Percentiles rank a stretch among this genome's conserved stretches.
Evolutionary conservation across 768 basidiomycete species (phyloP).

Genomic region (Russula sp.): DNA sequence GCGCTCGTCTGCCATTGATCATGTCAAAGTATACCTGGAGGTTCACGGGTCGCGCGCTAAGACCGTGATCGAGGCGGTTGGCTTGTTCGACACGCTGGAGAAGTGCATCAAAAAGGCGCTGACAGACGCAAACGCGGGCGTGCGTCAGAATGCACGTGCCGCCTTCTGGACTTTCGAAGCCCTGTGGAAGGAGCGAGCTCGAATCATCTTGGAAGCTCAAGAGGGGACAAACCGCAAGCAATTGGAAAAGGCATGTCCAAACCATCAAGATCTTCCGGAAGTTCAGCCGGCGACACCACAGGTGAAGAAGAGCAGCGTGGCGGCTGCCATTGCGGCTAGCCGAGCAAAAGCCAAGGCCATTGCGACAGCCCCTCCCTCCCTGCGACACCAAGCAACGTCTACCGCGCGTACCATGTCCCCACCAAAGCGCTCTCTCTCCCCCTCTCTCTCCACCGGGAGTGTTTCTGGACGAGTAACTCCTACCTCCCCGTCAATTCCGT

Average conservation of each 20-base stretch:
- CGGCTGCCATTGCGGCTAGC: slow-evolving; percentile 86
- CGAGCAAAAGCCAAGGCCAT: slow-evolving; percentile 84
- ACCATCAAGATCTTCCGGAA: slow-evolving; percentile 43
- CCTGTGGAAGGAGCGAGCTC: slow-evolving; percentile 73
- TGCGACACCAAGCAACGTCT: slow-evolving; percentile 81
- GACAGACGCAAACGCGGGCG: slow-evolving; percentile 74
- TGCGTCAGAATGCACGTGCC: slow-evolving; percentile 66
- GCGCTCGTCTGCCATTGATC: slow-evolving; percentile 60
- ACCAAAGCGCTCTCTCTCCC: slow-evolving; percentile 40
- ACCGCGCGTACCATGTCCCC: slow-evolving; percentile 53
- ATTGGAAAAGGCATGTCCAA: slow-evolving; percentile 81
- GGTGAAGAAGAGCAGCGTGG: slow-evolving; percentile 75
- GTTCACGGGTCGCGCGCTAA: slow-evolving; percentile 65
- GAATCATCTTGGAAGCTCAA: slow-evolving; percentile 57
- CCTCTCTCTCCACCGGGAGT: slow-evolving; percentile 38
- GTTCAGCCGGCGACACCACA: slow-evolving; percentile 46
- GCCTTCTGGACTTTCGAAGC: slow-evolving; percentile 79
- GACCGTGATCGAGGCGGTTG: slow-evolving; percentile 62
- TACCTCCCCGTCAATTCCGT: slow-evolving; percentile 26
- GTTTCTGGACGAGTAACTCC: slow-evolving; percentile 32
- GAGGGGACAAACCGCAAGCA: slow-evolving; percentile 73
- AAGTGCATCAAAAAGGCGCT: slow-evolving; percentile 70
- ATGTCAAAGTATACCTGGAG: slow-evolving; percentile 74
- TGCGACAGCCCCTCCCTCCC: slow-evolving; percentile 73
- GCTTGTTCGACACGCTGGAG: slow-evolving; percentile 69